Conservation (phyloP, 768 basidiomycete genomes). For the Suillus tomentosus region DNA sequence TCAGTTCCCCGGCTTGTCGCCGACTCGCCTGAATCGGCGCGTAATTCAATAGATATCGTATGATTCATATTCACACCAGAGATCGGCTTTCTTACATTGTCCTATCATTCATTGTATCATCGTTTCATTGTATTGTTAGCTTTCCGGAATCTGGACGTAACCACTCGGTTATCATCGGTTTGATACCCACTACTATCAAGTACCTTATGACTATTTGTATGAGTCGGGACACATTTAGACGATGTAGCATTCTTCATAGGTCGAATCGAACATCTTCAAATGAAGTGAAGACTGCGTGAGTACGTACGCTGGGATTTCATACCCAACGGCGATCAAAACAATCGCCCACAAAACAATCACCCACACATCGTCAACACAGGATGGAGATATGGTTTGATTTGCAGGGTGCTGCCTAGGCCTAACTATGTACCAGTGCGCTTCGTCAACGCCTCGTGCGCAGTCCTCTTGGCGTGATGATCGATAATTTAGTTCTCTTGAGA, state of each 20-base stretch:
- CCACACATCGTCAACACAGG: background rate
- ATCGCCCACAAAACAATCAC: background rate
- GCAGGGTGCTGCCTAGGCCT: background rate
- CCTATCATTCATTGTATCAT: slow-evolving; percentile 2
- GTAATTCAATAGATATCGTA: slow-evolving; percentile 21
- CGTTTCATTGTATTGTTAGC: slow-evolving; percentile 33
- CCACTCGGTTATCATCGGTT: background rate
- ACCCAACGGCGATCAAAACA: background rate
- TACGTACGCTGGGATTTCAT: background rate
- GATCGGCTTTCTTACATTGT: background rate
- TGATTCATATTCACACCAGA: slow-evolving; percentile 7
- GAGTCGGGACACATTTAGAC: slow-evolving; percentile 31
- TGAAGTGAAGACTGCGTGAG: background rate
- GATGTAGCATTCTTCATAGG: slow-evolving; percentile 22
- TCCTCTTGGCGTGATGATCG: background rate
- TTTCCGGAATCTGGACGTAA: slow-evolving; percentile 6
- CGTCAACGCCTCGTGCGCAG: background rate
- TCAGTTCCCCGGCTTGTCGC: slow-evolving; percentile 27
- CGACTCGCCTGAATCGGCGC: slow-evolving; percentile 17
- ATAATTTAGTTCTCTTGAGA: background rate
- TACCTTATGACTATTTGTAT: slow-evolving; percentile 25
- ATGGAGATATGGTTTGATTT: background rate
- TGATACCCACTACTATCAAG: slow-evolving; percentile 23
- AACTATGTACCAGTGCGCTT: background rate
- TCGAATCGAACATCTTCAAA: background rate